Evolutionary conservation across 2,329 filamentous ascomycete genomes (phyloP).

Genomic region (Penicillium sp.): DNA sequence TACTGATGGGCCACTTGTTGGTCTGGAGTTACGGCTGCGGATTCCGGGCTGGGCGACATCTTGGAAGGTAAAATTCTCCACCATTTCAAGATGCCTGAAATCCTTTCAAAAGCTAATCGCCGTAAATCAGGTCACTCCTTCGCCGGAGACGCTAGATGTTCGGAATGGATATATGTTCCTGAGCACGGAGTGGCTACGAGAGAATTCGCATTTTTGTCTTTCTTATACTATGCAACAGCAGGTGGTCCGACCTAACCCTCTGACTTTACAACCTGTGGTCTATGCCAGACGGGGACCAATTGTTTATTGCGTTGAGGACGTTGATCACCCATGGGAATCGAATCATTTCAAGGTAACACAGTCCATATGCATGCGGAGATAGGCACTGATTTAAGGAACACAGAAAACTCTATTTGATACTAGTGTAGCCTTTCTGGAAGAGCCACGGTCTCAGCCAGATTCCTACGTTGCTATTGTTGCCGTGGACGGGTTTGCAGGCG

Average conservation of each 20-base stretch:
- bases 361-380: not conserved
- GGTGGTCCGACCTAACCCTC: conserved; percentile 55
- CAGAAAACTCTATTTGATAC: conserved; percentile 15
- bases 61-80: conserved; percentile 8
- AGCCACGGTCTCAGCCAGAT: conserved; percentile 11
- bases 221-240: conserved; percentile 50
- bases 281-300: conserved; percentile 58
- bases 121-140: conserved; percentile 35
- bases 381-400: not conserved
- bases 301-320: conserved; percentile 62
- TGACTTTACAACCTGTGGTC: conserved; percentile 56
- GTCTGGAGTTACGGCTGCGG: conserved; percentile 49
- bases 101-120: not conserved
- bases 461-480: conserved; percentile 15
- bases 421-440: conserved; percentile 10
- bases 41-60: conserved; percentile 53
- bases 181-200: conserved; percentile 39
- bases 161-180: conserved; percentile 54
- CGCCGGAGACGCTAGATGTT: conserved; percentile 30
- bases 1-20: conserved; percentile 21
- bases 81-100: not conserved
- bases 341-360: conserved; percentile 45
- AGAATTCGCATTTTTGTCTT: conserved; percentile 47
- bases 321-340: conserved; percentile 56
- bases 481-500: conserved; percentile 17